Evolutionary conservation across 345 rosid species (phyloP), one percentile per base, ranked within the genome.

Genomic region (Eucalyptus rudis): DNA sequence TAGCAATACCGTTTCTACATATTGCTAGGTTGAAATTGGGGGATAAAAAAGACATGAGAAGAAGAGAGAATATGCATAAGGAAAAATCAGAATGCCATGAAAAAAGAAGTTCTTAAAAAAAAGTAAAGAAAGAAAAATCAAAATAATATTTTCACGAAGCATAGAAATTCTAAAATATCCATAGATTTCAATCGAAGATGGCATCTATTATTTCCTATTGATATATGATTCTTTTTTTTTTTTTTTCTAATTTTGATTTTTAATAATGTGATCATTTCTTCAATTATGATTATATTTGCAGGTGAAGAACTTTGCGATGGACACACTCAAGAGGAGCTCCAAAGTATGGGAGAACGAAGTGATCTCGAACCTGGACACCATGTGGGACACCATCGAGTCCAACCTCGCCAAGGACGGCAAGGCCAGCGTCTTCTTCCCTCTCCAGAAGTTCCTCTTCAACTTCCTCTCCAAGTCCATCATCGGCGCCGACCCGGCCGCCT

Each of bases 291-390:
- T 19, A 66, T 40, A 20, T 51, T 20, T n/a, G n/a, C 93, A 97
- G 99, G 27, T 92, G 43, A 97, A 97, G 90, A 85, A 56, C 58
- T 96, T 96, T 86, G 89, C 94, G 15, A 33, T 92, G 84, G 97
- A 95, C 88, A 47, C 90, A 87, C 91, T 97, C 58, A 96, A 96
- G 93, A 91, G 97, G 44, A 90, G 99, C 94, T 95, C 98, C 29
- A 94, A 91, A 66, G 91, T 94, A 11, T 97, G 98, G 98, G 86
- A 89, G 9, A 54, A 79, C 2, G 97, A 94, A 88, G 94, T 96
- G 17, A 54, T 88, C 8, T 44, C 91, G 62, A 92, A 91, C 92
- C 94, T 97, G 50, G 94, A 94, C 91, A 93, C 49, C 3, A 89
- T 97, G 54, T 96, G 96, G 91, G 92, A 91, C 81, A 89, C 89